Evolutionary conservation across 805 yeast genomes (phyloP), one percentile per base, ranked within the genome.

Genomic region (Naumovozyma baii): DNA sequence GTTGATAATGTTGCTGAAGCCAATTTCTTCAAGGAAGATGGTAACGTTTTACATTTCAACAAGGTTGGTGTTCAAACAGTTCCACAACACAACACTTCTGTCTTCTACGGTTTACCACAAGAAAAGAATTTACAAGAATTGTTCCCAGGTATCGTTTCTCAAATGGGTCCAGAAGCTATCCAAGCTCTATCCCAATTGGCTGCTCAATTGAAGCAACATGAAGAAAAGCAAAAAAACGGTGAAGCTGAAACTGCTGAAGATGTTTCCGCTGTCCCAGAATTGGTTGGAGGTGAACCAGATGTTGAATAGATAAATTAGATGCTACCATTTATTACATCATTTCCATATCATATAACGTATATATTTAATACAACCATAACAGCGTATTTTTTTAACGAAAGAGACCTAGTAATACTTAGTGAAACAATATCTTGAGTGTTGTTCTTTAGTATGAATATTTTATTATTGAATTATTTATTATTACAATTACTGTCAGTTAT

Each of bases 41-140:
- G 96, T 63, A 82, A 80, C 63, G 96, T 92, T 50, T 72, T 90
- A 68, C 96, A 90, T 73, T 86, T 92, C 77, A 79, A 83, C 75
- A 82, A 92, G 68, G 96, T 92, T 52, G 94, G 92, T 70, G 92
- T 88, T 50, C 96, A 90, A 73, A 84, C 84, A 54, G 86, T 96
- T 57, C 79, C 84, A 57, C 81, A 80, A 59, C 73, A 81, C 74
- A 88, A 90, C 79, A 83, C 95, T 50, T 84, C 81, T 66, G 94
- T 94, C 55, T 81, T 92, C 75, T 83, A 86, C 67, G 98, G 98
- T 67, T 78, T 80, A 68, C 84, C 95, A 50, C 92, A 85, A 69
- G 92, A 86, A 71, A 88, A 86, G 80, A 75, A 78, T 52, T 77
- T 90, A 61, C 80, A 92, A 52, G 95, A 88, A 59, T 78, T 92